These are phyloP conservation scores for Paragyromitra xinjiangensis DNA, from an alignment of 495 filamentous ascomycete species.

Conservation along the genomic window DNA sequence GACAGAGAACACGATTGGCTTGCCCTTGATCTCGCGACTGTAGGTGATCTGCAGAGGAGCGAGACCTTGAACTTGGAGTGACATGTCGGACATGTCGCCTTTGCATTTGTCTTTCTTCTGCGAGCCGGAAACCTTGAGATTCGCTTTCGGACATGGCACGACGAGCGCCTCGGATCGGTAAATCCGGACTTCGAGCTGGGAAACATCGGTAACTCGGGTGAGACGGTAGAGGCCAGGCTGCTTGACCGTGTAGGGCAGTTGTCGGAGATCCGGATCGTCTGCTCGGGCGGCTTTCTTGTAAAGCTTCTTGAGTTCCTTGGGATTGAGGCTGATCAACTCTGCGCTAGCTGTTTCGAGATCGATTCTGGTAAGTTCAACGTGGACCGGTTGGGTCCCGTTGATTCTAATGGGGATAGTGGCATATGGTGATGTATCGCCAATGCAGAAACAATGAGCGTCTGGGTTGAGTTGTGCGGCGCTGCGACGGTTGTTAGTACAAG, in stretches of 20 bases:
- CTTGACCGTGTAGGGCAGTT: slow-evolving; percentile 72
- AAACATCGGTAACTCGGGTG: slow-evolving; percentile 84
- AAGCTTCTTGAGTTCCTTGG: slow-evolving; percentile 74
- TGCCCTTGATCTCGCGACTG: slow-evolving; percentile 77
- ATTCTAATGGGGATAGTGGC: slow-evolving; percentile 83
- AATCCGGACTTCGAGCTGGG: slow-evolving; percentile 88
- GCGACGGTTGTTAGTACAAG: slow-evolving; percentile 17
- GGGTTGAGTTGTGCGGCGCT: slow-evolving; percentile 90
- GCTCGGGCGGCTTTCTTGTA: slow-evolving; percentile 67
- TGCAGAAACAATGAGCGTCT: slow-evolving; percentile 75
- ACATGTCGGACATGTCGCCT: slow-evolving; percentile 84
- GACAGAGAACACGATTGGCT: slow-evolving; percentile 78
- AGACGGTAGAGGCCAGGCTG: slow-evolving; percentile 87
- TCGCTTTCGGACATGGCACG: slow-evolving; percentile 80
- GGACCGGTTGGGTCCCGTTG: slow-evolving; percentile 87
- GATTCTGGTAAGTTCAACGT: slow-evolving; percentile 82
- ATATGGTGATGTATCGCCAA: slow-evolving; percentile 69
- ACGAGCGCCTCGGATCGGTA: slow-evolving; percentile 78
- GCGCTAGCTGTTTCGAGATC: slow-evolving; percentile 81
- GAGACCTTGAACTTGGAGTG: slow-evolving; percentile 83
- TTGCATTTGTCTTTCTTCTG: slow-evolving; percentile 71
- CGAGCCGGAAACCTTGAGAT: slow-evolving; percentile 69
- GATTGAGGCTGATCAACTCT: slow-evolving; percentile 77
- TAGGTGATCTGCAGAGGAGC: slow-evolving; percentile 94
- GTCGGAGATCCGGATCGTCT: slow-evolving; percentile 63